Conservation (phyloP, 2,329 filamentous ascomycete species). For the Phaeoacremonium minimum region DNA sequence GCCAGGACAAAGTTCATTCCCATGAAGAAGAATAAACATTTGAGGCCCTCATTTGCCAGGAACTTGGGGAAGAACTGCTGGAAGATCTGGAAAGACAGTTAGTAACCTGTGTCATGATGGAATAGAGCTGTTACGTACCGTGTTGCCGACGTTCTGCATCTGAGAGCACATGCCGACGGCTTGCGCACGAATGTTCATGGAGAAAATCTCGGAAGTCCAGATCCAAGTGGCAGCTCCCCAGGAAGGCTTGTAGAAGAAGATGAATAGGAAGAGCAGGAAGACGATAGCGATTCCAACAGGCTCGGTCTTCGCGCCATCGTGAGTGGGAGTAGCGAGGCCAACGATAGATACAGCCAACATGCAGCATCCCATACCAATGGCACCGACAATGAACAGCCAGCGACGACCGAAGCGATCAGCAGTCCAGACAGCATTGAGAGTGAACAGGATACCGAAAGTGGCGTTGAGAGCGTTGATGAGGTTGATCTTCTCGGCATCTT, state of each 20-base stretch:
- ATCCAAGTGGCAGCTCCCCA: conserved; percentile 67
- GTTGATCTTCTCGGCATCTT: conserved; percentile 53
- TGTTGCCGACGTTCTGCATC: conserved; percentile 58
- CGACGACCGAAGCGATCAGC: conserved; percentile 68
- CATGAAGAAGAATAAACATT: conserved; percentile 36
- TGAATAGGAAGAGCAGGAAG: conserved; percentile 60
- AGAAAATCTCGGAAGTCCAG: conserved; percentile 63
- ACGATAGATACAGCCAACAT: conserved; percentile 60
- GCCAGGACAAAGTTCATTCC: conserved; percentile 37
- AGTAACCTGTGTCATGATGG: no score
- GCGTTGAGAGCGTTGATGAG: conserved; percentile 73
- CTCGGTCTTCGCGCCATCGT: conserved; percentile 44
- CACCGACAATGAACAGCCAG: conserved; percentile 65
- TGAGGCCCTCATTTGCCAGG: conserved; percentile 44
- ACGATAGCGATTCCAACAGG: conserved; percentile 61
- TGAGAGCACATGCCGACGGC: conserved; percentile 62
- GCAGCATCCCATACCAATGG: conserved; percentile 63
- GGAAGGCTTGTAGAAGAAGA: conserved; percentile 61
- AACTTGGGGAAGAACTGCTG: conserved; percentile 67
- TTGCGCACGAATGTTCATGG: conserved; percentile 66
- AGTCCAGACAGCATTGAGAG: conserved; percentile 68
- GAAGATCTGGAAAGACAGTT: conserved; percentile 47
- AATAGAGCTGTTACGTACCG: no score
- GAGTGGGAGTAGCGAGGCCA: conserved; percentile 40
- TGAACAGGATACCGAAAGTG: conserved; percentile 69